Conservation (phyloP, 352 stramenopile genomes). For the Phytopythium sindhum region DNA sequence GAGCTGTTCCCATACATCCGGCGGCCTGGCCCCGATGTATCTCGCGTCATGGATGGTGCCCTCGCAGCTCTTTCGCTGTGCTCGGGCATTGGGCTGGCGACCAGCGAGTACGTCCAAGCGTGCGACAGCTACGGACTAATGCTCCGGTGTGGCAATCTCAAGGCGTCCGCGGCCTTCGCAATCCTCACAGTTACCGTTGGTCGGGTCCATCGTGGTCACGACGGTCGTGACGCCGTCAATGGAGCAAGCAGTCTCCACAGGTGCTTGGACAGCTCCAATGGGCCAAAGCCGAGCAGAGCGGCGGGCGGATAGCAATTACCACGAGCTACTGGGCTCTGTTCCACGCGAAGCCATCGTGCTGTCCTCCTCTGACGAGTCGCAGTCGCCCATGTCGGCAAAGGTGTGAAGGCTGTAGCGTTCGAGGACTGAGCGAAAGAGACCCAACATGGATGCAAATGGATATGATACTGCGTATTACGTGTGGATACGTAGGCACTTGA, state of each 20-base stretch:
- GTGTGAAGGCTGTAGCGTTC: neutral
- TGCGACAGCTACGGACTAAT: slow-evolving; percentile 27
- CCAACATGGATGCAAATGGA: neutral
- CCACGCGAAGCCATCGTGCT: slow-evolving; percentile 2
- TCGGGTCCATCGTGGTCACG: slow-evolving; percentile 23
- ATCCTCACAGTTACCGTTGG: slow-evolving; percentile 30
- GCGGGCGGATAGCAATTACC: neutral
- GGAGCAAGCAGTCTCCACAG: neutral
- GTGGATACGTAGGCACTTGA: neutral
- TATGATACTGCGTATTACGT: neutral
- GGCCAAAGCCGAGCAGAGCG: neutral
- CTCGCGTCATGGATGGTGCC: slow-evolving; percentile 22
- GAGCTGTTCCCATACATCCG: slow-evolving; percentile 31
- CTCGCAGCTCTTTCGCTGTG: slow-evolving; percentile 24
- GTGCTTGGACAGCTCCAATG: too few species aligned
- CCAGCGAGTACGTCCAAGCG: slow-evolving; percentile 25
- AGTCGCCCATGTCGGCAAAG: neutral
- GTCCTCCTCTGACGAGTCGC: neutral
- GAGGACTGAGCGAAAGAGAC: neutral
- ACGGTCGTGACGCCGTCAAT: slow-evolving; percentile 23
- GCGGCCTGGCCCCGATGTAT: slow-evolving; percentile 23
- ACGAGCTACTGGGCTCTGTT: neutral
- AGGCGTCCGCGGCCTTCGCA: slow-evolving; percentile 27
- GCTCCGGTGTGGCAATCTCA: slow-evolving; percentile 41
- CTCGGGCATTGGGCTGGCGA: slow-evolving; percentile 20